phyloP scores from a whole-genome alignment of 1,139 yeast genomes.

The Suhomyces wounanorum region DNA sequence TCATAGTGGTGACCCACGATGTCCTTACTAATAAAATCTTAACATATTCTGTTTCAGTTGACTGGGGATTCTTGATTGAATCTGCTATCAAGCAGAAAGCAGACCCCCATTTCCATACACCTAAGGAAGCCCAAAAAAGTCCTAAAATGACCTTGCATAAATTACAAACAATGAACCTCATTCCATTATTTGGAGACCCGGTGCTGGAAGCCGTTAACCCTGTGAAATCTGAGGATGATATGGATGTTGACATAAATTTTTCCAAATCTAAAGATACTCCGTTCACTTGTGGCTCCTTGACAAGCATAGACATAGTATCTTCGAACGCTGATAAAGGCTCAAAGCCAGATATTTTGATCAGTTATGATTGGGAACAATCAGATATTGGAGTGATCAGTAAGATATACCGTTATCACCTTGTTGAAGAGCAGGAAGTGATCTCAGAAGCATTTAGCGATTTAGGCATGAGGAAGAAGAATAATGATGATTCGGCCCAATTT shows the following conservation, averaged over 20 bases:
- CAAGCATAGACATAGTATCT: conserved; percentile 44
- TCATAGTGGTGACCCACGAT: conserved; percentile 53
- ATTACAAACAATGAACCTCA: conserved; percentile 34
- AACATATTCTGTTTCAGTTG: conserved; percentile 50
- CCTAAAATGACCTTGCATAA: conserved; percentile 29
- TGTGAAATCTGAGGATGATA: conserved; percentile 18
- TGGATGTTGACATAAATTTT: conserved; percentile 22
- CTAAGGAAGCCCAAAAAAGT: conserved; percentile 38
- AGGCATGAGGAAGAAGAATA: conserved; percentile 30
- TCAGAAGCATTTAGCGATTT: conserved; percentile 36
- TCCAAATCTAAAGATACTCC: conserved; percentile 10
- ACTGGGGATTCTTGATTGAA: conserved; percentile 62
- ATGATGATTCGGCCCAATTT: conserved; percentile 3
- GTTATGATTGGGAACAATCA: conserved; percentile 29
- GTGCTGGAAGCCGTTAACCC: conserved; percentile 12
- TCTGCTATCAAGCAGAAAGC: conserved; percentile 50
- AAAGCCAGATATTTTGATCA: conserved; percentile 40
- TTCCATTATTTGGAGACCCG: conserved; percentile 19
- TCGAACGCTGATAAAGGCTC: conserved; percentile 39
- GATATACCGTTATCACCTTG: conserved; percentile 40
- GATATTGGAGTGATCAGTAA: conserved; percentile 25
- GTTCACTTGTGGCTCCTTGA: conserved; percentile 18
- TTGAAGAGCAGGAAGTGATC: conserved; percentile 27
- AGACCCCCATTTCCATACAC: conserved; percentile 56
- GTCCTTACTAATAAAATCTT: conserved; percentile 40